These are phyloP conservation scores for Wickerhamomyces ciferrii DNA, from an alignment of 805 yeast genomes.

Conservation along the genomic window DNA sequence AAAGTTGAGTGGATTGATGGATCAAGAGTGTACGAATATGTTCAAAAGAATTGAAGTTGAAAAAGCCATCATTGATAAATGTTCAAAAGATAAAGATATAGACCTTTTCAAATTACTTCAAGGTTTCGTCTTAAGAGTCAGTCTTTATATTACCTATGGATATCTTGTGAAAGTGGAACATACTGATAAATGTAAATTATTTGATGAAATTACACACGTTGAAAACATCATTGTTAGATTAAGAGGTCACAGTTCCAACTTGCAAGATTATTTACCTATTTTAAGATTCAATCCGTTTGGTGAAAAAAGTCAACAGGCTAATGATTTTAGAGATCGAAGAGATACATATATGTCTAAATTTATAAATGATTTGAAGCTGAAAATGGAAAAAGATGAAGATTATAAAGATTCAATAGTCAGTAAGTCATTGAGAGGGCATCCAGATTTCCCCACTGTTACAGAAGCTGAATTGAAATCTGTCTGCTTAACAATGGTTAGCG, in stretches of 20 bases:
- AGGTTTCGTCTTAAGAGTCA: slow-evolving; percentile 44
- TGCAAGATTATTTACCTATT: slow-evolving; percentile 48
- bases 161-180: slow-evolving; percentile 37
- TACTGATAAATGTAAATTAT: slow-evolving; percentile 28
- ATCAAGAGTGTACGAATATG: slow-evolving; percentile 29
- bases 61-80: slow-evolving; percentile 5
- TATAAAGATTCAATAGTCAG: slow-evolving; percentile 30
- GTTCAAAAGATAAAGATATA: slow-evolving; percentile 26
- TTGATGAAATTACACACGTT: slow-evolving; percentile 47
- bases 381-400: slow-evolving; percentile 22
- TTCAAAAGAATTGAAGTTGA: slow-evolving; percentile 15
- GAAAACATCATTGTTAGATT: slow-evolving; percentile 52
- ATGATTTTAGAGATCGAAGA: slow-evolving; percentile 35
- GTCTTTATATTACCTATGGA: slow-evolving; percentile 50
- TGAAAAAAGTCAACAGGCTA: slow-evolving; percentile 18
- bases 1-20: slow-evolving; percentile 28
- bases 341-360: slow-evolving; percentile 42
- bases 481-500: slow-evolving; percentile 73
- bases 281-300: slow-evolving; percentile 27
- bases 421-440: slow-evolving; percentile 10
- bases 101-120: slow-evolving; percentile 39
- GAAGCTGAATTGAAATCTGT: slow-evolving; percentile 47
- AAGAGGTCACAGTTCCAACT: slow-evolving; percentile 52
- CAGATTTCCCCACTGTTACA: slow-evolving; percentile 19
- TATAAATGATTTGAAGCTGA: slow-evolving; percentile 20